phyloP scores from a whole-genome alignment of 257 asterid genomes.

The Agastache rugosa region DNA sequence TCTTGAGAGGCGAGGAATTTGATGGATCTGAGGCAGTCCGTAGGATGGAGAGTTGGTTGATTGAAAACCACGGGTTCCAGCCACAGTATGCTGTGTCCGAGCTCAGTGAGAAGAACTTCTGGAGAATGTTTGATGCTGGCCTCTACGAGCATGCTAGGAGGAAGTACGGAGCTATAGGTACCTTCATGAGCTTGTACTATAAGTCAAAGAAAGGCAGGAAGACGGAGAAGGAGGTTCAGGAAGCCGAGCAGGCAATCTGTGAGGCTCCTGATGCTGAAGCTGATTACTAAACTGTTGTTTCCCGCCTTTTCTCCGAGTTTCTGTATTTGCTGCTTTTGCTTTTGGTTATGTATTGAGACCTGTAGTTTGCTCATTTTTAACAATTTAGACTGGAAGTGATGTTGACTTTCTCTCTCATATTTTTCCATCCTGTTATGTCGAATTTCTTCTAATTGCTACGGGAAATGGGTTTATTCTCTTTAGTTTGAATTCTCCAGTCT shows the following conservation, averaged over 20 bases:
- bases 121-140: slow-evolving; percentile 97
- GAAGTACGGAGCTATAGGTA: slow-evolving; percentile 85
- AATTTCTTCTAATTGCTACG: background rate
- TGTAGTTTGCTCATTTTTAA: slow-evolving; percentile 32
- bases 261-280: slow-evolving; percentile 80
- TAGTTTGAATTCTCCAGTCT: background rate
- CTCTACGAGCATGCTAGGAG: slow-evolving; percentile 85
- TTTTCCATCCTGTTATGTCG: background rate
- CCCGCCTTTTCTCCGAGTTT: slow-evolving; percentile 13
- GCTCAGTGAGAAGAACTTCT: slow-evolving; percentile 84
- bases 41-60: slow-evolving; percentile 80
- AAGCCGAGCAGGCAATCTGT: slow-evolving; percentile 84
- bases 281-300: slow-evolving; percentile 32
- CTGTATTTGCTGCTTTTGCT: slow-evolving; percentile 1
- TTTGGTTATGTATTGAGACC: slow-evolving; percentile 30
- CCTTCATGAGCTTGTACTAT: slow-evolving; percentile 95
- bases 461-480: background rate
- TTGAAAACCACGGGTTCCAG: slow-evolving; percentile 92
- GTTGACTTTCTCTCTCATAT: background rate
- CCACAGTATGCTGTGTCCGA: slow-evolving; percentile 97
- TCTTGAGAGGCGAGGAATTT: slow-evolving; percentile 86
- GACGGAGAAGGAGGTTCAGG: slow-evolving; percentile 98
- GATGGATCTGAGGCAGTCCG: slow-evolving; percentile 89
- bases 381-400: slow-evolving; percentile 6
- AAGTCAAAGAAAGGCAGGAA: slow-evolving; percentile 96